phyloP scores from a whole-genome alignment of 1,139 yeast genomes.

The Candida sp. region DNA sequence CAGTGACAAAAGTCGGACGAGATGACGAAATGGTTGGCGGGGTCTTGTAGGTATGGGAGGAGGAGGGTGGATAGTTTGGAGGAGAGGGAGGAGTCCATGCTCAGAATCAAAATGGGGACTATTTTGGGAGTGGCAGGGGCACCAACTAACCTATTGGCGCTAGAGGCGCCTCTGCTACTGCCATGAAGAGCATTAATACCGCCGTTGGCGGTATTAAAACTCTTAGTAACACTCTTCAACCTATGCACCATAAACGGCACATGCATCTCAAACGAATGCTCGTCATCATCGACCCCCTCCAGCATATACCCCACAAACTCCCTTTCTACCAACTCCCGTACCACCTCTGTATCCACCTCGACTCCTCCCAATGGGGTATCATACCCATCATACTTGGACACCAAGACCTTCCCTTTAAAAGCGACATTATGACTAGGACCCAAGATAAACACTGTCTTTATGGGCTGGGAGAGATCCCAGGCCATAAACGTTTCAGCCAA shows the following conservation, averaged over 20 bases:
- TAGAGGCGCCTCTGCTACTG: too few relatives aligned
- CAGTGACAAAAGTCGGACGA: constrained; percentile 97
- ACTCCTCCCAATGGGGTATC: constrained; percentile 83
- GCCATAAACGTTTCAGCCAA: constrained; percentile 75
- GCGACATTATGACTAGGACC: constrained; percentile 97
- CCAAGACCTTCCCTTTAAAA: constrained; percentile 56
- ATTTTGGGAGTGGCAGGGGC: constrained; percentile 41
- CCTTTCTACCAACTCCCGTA: constrained; percentile 25
- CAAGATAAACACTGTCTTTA: constrained; percentile 67
- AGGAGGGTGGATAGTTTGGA: constrained; percentile 45
- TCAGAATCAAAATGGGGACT: constrained; percentile 81
- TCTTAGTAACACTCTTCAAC: too few relatives aligned
- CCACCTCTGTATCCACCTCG: constrained; percentile 55
- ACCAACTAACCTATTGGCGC: constrained; percentile 9
- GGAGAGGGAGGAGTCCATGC: constrained; percentile 46
- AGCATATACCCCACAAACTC: constrained; percentile 45
- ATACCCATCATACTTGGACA: constrained; percentile 53
- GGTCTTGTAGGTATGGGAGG: constrained; percentile 52
- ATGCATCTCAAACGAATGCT: constrained; percentile 96
- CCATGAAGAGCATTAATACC: too few relatives aligned
- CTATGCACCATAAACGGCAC: constrained; percentile 66
- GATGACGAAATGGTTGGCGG: constrained; percentile 66
- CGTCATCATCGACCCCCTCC: constrained; percentile 66
- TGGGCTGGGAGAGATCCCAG: constrained; percentile 53
- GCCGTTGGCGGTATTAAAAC: too few relatives aligned